These are phyloP conservation scores for Phlegmacium glaucopus DNA, from an alignment of 768 basidiomycete genomes.

Conservation along the genomic window DNA sequence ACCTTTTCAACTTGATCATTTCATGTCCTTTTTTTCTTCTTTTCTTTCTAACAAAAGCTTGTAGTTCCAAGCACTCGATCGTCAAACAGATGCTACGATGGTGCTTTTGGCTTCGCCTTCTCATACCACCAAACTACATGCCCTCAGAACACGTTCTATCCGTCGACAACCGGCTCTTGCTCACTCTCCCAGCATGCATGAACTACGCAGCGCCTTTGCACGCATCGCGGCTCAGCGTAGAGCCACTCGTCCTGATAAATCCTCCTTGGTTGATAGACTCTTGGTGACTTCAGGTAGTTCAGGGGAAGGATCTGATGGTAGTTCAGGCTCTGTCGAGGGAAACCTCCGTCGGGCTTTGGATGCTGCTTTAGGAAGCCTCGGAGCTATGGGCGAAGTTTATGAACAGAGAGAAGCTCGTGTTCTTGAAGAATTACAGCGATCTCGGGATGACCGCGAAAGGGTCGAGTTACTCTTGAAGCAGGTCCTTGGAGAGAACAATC, in stretches of 20 bases:
- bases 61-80: conserved; percentile 78
- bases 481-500: conserved; percentile 43
- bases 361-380: conserved; percentile 63
- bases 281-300: conserved; percentile 40
- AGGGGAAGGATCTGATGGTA: conserved; percentile 55
- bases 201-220: conserved; percentile 55
- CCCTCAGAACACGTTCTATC: conserved; percentile 65
- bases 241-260: conserved; percentile 37
- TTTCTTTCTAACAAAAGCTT: no score
- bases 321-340: conserved; percentile 52
- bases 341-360: conserved; percentile 69
- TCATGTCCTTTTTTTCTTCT: neutral
- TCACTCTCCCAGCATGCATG: conserved; percentile 46
- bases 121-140: conserved; percentile 63
- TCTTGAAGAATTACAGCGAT: conserved; percentile 64
- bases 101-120: conserved; percentile 72
- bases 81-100: conserved; percentile 79
- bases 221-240: conserved; percentile 57
- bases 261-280: conserved; percentile 47
- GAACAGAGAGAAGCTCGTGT: conserved; percentile 67
- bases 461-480: conserved; percentile 66
- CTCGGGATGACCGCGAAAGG: conserved; percentile 63
- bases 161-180: conserved; percentile 49
- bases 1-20: neutral
- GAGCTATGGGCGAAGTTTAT: conserved; percentile 60